A percentile compares a stretch with the other conserved stretches of the same genome.
Conservation (phyloP, 1,284 basidiomycete genomes). For the Fereydounia khargensis region DNA sequence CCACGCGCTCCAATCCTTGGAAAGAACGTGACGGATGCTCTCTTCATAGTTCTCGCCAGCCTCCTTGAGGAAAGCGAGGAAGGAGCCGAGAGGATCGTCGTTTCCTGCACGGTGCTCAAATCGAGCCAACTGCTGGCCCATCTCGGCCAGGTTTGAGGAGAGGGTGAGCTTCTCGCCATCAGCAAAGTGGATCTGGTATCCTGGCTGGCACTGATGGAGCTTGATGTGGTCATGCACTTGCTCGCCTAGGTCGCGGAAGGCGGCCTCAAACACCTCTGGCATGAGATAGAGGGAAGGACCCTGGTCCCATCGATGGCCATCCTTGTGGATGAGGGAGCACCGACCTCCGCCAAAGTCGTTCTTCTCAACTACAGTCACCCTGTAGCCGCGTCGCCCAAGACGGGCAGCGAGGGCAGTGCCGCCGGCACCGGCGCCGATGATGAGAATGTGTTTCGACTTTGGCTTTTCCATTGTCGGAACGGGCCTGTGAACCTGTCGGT, state of each 20-base stretch:
- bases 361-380: constrained; percentile 60
- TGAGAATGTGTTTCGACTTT: constrained; percentile 37
- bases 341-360: constrained; percentile 60
- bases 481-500: too few species aligned
- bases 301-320: constrained; percentile 60
- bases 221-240: constrained; percentile 59
- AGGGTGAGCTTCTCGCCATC: constrained; percentile 57
- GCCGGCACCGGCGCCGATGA: constrained; percentile 61
- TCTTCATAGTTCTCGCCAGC: constrained; percentile 60
- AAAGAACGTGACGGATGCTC: constrained; percentile 59
- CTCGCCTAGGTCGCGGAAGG: constrained; percentile 61
- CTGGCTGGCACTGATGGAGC: constrained; percentile 51
- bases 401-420: constrained; percentile 61
- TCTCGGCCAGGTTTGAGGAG: constrained; percentile 59
- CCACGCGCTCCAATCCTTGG: constrained; percentile 60
- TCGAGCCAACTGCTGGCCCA: constrained; percentile 61
- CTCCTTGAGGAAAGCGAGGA: constrained; percentile 59
- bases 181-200: constrained; percentile 48
- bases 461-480: too few species aligned
- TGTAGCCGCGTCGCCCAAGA: constrained; percentile 60
- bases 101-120: constrained; percentile 62
- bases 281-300: constrained; percentile 62
- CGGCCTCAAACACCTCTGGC: constrained; percentile 61
- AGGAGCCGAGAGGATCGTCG: constrained; percentile 49
- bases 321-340: constrained; percentile 61